Evolutionary conservation across 164 flowering plant genomes (phyloP), one percentile per base, ranked within the genome.

Genomic region (Stephania cephalantha): DNA sequence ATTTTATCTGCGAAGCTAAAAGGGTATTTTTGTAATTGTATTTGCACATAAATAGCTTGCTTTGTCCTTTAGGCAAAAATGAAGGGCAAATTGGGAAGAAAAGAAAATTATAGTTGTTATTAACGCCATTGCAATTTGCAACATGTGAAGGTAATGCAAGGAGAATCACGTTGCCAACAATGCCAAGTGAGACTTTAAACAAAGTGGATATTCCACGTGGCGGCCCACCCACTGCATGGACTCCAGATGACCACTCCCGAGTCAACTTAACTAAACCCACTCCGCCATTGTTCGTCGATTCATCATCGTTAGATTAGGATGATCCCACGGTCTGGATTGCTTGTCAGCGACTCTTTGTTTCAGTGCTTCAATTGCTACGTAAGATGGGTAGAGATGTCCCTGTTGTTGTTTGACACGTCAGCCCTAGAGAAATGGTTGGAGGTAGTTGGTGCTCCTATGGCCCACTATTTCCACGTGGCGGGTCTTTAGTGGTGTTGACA

Each of bases 141-240:
- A 45, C 77, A 31, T 42, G 61, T 58, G 68, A 13, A 48, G 53
- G 11, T 48, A 12, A 35, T 35, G 42, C 42, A 35, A 35, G 1
- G 42, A 35, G 42, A 35, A 35, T 35, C 42, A 35, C 42, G 4
- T 35, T 35, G 42, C 42, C 42, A 2, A 35, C 1, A 35, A 2
- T 35, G 42, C 42, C 42, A 2, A 35, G 42, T 35, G 42, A 35
- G 42, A 2, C 42, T 35, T 35, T 25, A 25, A 35, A 69, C 72
- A 15, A 75, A 50, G 45, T 20, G 73, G 72, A 75, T 44, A 69
- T 75, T 58, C 77, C 77, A 75, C 77, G 58, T 75, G 72, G 77
- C 73, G 45, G 0, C 17, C 17, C 30, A 52, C 46, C 17, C 71
- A 25, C 66, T 75, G 72, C 77, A 75, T 75, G 73, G 50, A 31